Evolutionary conservation across 768 basidiomycete genomes (phyloP).

Genomic region (Lactarius indigo): DNA sequence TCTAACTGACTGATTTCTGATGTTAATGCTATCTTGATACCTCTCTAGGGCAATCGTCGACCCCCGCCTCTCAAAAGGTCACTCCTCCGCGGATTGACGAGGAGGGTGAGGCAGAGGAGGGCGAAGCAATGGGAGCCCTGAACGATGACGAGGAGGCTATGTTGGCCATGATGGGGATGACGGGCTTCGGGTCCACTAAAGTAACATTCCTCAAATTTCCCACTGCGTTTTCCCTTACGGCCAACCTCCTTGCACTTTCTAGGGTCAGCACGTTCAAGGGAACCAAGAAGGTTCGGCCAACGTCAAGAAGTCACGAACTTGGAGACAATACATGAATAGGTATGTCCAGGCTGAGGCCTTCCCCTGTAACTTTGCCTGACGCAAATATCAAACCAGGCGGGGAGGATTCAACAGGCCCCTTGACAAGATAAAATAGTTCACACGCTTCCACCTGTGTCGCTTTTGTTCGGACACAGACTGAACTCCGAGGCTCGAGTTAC

Average conservation of each 20-base stretch:
- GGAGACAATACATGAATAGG: constrained; percentile 99
- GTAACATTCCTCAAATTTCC: constrained; percentile 38
- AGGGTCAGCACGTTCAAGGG: constrained; percentile 79
- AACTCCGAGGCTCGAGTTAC: background rate
- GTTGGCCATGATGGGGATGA: constrained; percentile 88
- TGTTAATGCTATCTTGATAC: background rate
- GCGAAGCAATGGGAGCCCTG: constrained; percentile 48
- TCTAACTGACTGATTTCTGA: background rate
- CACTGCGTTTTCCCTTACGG: background rate
- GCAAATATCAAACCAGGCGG: constrained; percentile 42
- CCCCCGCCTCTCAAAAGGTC: constrained; percentile 4
- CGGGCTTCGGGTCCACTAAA: constrained; percentile 87
- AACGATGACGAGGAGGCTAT: constrained; percentile 73
- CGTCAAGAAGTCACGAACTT: constrained; percentile 82
- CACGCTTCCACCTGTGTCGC: background rate
- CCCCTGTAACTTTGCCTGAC: constrained; percentile 13
- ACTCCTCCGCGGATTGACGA: constrained; percentile 5
- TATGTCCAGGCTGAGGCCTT: constrained; percentile 32
- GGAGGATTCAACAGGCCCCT: constrained; percentile 91
- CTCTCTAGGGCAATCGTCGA: constrained; percentile 4
- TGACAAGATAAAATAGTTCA: constrained; percentile 83
- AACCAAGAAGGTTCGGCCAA: constrained; percentile 71
- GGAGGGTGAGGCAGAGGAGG: constrained; percentile 47
- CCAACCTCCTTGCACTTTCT: constrained; percentile 16
- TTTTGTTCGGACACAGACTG: background rate